phyloP scores from a whole-genome alignment of 345 rosid genomes.

The Erodium maritimum region DNA sequence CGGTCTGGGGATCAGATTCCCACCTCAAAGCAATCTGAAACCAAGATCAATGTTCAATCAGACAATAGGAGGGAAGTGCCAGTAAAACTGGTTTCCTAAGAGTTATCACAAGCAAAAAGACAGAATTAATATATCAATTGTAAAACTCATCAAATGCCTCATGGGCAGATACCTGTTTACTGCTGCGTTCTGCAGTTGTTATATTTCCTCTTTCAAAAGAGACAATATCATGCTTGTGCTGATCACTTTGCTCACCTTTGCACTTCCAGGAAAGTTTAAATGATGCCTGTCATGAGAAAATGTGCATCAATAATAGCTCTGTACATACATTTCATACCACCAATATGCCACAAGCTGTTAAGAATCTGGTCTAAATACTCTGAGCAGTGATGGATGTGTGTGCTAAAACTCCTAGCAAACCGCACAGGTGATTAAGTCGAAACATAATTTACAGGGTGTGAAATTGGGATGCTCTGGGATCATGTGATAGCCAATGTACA shows the following conservation, averaged over 20 bases:
- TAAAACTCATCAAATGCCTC: neutral
- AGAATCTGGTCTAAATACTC: neutral
- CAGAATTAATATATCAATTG: neutral
- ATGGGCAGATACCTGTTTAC: slow-evolving; percentile 54
- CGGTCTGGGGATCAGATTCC: slow-evolving; percentile 86
- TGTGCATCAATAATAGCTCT: slow-evolving; percentile 9
- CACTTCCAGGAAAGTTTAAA: slow-evolving; percentile 96
- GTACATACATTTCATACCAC: slow-evolving; percentile 3
- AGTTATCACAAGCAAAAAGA: neutral
- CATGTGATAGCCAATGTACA: neutral
- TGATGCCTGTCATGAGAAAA: slow-evolving; percentile 58
- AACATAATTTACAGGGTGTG: too few relatives aligned
- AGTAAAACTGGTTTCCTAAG: slow-evolving; percentile 1
- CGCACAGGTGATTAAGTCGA: too few relatives aligned
- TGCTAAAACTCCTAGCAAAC: too few relatives aligned
- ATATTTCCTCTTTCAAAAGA: slow-evolving; percentile 94
- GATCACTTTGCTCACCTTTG: slow-evolving; percentile 74
- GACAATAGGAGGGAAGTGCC: slow-evolving; percentile 11
- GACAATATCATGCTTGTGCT: slow-evolving; percentile 87
- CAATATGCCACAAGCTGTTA: neutral
- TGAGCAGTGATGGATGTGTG: too few relatives aligned
- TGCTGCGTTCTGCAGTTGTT: slow-evolving; percentile 81
- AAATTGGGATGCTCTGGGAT: neutral
- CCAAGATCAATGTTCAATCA: slow-evolving; percentile 15
- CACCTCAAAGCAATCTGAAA: slow-evolving; percentile 89